A percentile compares a stretch with the other conserved stretches of the same genome.
phyloP scores from a whole-genome alignment of 2,329 filamentous ascomycete genomes.

The Ophiostoma australiae region DNA sequence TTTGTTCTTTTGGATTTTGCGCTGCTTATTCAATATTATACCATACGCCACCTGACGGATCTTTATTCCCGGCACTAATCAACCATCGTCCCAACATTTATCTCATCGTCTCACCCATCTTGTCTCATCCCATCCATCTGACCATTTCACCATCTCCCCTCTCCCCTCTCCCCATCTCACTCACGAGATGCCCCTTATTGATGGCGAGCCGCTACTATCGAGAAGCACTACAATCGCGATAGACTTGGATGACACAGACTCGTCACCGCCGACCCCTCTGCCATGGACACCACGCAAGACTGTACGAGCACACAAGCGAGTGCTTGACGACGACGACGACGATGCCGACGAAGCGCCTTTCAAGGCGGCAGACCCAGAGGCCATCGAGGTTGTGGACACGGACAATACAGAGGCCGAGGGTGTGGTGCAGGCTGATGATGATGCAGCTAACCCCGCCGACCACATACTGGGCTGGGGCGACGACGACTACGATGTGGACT shows the following conservation, averaged over 20 bases:
- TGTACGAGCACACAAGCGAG: not conserved
- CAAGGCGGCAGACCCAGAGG: not conserved
- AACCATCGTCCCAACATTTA: not conserved
- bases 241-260: not conserved
- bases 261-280: not conserved
- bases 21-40: not conserved
- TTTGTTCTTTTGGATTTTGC: not conserved
- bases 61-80: not conserved
- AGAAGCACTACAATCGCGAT: not conserved
- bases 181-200: not conserved
- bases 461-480: not conserved
- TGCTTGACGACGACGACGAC: not conserved
- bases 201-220: not conserved
- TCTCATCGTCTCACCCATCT: not conserved
- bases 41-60: not conserved
- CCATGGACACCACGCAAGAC: not conserved
- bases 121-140: not conserved
- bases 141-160: not conserved
- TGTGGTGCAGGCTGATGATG: not conserved
- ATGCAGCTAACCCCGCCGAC: not conserved
- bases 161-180: not conserved
- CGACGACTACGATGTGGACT: not conserved
- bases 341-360: not conserved
- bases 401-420: not conserved
- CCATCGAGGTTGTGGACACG: not conserved